Evolutionary conservation across 1,284 basidiomycete genomes (phyloP), one percentile per base, ranked within the genome.

Genomic region (Meira miltonrushii): DNA sequence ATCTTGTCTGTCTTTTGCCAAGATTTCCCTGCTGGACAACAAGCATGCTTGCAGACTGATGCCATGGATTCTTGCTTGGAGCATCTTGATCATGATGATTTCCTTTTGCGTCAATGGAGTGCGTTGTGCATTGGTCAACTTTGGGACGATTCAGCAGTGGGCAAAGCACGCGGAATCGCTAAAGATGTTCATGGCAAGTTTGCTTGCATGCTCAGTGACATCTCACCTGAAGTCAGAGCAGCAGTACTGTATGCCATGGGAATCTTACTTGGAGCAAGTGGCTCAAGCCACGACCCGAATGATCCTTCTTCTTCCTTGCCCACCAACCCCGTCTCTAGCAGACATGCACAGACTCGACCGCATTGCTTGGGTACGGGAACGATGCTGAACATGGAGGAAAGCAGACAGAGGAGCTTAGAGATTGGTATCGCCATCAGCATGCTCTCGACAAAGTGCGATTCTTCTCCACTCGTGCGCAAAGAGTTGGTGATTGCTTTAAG

Each of bases 391-490:
- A 82, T 93, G 23, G 74, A 81, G 0, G 89, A 91, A 54, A 86
- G 89, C 65, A 79, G 85, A 83, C 78, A 88, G 84, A 68, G 83
- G n/a, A 80, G 82, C 59, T 75, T 84, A 41, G 84, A 85, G 67
- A 79, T 84, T 17, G 83, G 83, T 15, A 76, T 85, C 37, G 83
- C 82, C 4, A 82, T 82, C 62, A 82, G 82, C 9, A 77, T 79
- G 48, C 86, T 90, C 49, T 79, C 80, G 0, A 88, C 92, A 62
- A 90, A 90, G 78, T 90, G 92, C 58, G 94, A 98, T 75, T 94
- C 90, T 2, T 92, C 89, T 64, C 94, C 95, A 0, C 89, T 96
- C 85, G 93, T 94, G 7, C 83, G 95, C 63, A 96, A 96, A 80
- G 95, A 98, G 78, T 82, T 97, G 11, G 83, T 97, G 39, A 85